These are phyloP conservation scores for Prunus fruticosa DNA, from an alignment of 306 rosid species.

Conservation along the genomic window DNA sequence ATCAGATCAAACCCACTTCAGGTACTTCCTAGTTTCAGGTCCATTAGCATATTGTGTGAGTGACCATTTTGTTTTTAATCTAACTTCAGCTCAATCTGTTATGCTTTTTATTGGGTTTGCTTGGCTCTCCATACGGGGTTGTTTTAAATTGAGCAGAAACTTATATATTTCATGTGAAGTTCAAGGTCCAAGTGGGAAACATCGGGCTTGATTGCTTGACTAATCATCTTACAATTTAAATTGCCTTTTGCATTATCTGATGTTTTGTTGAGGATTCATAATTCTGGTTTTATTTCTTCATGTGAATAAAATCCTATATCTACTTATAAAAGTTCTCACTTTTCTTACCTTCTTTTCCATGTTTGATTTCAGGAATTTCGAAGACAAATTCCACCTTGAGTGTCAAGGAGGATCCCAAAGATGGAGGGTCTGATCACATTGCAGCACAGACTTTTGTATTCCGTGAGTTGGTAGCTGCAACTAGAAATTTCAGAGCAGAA, in stretches of 20 bases:
- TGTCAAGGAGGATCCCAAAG: constrained; percentile 44
- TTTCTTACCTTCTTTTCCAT: constrained; percentile 6
- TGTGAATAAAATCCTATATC: not conserved
- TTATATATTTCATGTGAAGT: constrained; percentile 2
- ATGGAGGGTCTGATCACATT: constrained; percentile 68
- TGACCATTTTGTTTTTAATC: constrained; percentile 24
- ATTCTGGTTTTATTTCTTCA: not conserved
- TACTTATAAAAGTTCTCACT: constrained; percentile 1
- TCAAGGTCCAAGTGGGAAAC: not conserved
- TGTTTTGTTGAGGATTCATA: not conserved
- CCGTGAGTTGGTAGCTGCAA: constrained; percentile 90
- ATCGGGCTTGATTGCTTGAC: not conserved
- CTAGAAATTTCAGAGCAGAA: constrained; percentile 78
- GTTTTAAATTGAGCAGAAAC: constrained; percentile 12
- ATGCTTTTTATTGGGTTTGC: not conserved
- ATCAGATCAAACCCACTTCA: constrained; percentile 54
- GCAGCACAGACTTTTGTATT: constrained; percentile 81
- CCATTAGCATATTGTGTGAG: not conserved
- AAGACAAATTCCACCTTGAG: constrained; percentile 50
- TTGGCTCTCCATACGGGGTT: constrained; percentile 30
- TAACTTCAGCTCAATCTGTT: constrained; percentile 27
- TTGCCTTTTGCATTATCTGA: not conserved
- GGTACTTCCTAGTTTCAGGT: constrained; percentile 34
- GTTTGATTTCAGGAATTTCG: constrained; percentile 42
- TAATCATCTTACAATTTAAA: not conserved